Evolutionary conservation across 2,329 filamentous ascomycete species (phyloP).

Genomic region (Monosporascus sp.): DNA sequence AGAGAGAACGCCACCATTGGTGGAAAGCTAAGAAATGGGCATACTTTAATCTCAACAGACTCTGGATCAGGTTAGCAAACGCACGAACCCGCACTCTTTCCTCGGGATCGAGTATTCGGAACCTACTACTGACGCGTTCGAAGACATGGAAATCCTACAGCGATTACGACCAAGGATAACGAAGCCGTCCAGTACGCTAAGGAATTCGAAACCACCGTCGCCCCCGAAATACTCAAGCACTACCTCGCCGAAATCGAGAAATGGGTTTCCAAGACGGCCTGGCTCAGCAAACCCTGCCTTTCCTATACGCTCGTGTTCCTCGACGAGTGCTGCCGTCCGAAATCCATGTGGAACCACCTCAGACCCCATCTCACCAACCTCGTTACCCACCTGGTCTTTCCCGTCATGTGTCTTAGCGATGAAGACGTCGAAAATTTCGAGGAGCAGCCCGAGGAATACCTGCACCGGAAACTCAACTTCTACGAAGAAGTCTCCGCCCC

Average conservation of each 20-base stretch:
- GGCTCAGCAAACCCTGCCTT: slow-evolving; percentile 90
- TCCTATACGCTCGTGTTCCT: slow-evolving; percentile 93
- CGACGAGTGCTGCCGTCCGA: slow-evolving; percentile 95
- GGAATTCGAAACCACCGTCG: slow-evolving; percentile 84
- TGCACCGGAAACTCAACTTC: slow-evolving; percentile 95
- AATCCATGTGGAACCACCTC: slow-evolving; percentile 92
- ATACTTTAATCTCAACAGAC: slow-evolving; percentile 92
- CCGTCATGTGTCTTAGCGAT: slow-evolving; percentile 84
- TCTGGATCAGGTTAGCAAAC: slow-evolving; percentile 74
- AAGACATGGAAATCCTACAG: slow-evolving; percentile 85
- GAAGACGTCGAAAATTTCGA: slow-evolving; percentile 94
- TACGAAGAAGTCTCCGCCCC: slow-evolving; percentile 96
- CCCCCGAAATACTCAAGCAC: slow-evolving; percentile 91
- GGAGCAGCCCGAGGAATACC: slow-evolving; percentile 90
- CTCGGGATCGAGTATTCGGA: slow-evolving; percentile 8
- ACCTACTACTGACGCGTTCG: slow-evolving; percentile 18
- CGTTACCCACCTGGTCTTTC: slow-evolving; percentile 92
- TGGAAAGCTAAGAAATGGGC: slow-evolving; percentile 99
- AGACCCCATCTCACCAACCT: slow-evolving; percentile 91
- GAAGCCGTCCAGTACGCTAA: slow-evolving; percentile 82
- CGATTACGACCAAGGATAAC: slow-evolving; percentile 69
- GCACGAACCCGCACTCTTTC: background rate
- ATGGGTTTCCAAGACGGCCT: slow-evolving; percentile 91
- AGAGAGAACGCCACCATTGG: slow-evolving; percentile 93
- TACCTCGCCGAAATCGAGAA: slow-evolving; percentile 95